Evolutionary conservation across 768 basidiomycete species (phyloP).

Genomic region (Grammothele lineata): DNA sequence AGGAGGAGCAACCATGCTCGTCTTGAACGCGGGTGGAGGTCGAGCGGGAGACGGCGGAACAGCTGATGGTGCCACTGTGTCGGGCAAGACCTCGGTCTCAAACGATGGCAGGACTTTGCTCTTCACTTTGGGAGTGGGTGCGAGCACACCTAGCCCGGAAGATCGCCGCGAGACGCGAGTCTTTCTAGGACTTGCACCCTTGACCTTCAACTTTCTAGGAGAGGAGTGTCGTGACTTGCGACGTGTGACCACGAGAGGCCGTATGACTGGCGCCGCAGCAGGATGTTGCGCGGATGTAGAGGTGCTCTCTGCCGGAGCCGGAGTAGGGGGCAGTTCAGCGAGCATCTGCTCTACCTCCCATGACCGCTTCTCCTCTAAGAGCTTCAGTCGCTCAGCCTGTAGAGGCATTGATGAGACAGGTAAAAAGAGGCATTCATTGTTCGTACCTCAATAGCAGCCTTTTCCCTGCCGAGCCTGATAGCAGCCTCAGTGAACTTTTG

Average conservation of each 20-base stretch:
- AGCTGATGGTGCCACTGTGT: background rate
- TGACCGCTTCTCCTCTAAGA: conserved; percentile 68
- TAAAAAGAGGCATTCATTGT: conserved; percentile 1
- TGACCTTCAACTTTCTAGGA: conserved; percentile 39
- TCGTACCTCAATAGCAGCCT: conserved; percentile 61
- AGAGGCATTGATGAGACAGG: background rate
- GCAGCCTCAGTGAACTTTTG: conserved; percentile 61
- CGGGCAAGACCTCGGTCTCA: conserved; percentile 49
- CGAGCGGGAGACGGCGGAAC: conserved; percentile 21
- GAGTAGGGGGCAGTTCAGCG: conserved; percentile 48
- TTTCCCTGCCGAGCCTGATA: conserved; percentile 59
- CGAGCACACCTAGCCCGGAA: conserved; percentile 31
- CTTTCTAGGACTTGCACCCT: conserved; percentile 42
- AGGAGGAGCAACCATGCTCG: conserved; percentile 19
- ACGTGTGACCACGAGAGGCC: too few relatives aligned
- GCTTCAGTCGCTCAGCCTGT: conserved; percentile 57
- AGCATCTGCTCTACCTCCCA: conserved; percentile 67
- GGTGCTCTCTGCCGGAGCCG: conserved; percentile 9
- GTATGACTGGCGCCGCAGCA: too few relatives aligned
- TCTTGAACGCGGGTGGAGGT: conserved; percentile 26
- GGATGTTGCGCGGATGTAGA: conserved; percentile 16
- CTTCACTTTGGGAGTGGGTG: conserved; percentile 29
- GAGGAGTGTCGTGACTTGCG: conserved; percentile 43
- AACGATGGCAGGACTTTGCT: conserved; percentile 43
- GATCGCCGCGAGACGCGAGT: conserved; percentile 44